Evolutionary conservation across 768 basidiomycete genomes (phyloP), one percentile per base, ranked within the genome.

Genomic region (Boletus patriciae): DNA sequence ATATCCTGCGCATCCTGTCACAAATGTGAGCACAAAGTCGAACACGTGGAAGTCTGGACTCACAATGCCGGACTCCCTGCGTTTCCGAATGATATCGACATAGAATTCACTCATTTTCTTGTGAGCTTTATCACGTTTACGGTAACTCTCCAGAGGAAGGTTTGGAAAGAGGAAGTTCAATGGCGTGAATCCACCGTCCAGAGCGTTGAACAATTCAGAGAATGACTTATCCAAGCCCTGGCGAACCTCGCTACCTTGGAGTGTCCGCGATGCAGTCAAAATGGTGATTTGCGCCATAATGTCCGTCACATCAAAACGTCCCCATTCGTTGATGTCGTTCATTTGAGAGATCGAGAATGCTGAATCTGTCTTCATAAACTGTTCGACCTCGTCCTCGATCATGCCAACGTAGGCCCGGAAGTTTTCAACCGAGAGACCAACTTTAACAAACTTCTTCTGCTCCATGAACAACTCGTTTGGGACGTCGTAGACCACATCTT

Each of bases 391-490:
- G 40, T 90, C 80, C 57, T 85, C 85, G 54, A 92, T 87, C 83
- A 92, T 86, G 48, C 85, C 84, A 19, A 86, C 80, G 50, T 99
- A 98, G 31, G 85, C 79, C 42, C 87, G 84, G 72, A 99, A 85
- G 73, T 95, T 95, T 27, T 98, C 95, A 13, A 84, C 85, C 12
- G 94, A 91, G 21, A 99, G 84, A 23, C 97, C 95, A 59, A 94
- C 86, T 77, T 99, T 99, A 73, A 98, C 88, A 68, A 98, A 98
- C 70, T 89, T 90, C 81, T 99, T 99, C 73, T 99, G 97, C 66
- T 99, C 94, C 95, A 99, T 98, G 73, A 99, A 87, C 44, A 90
- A 76, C 46, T 95, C 91, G 72, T 98, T 98, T 33, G 97, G 96
- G 49, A 92, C 86, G 65, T 98, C 97, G 70, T 98, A 99, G 12